Conservation (phyloP, 208 protist genomes). For the Crithidia fasciculata region DNA sequence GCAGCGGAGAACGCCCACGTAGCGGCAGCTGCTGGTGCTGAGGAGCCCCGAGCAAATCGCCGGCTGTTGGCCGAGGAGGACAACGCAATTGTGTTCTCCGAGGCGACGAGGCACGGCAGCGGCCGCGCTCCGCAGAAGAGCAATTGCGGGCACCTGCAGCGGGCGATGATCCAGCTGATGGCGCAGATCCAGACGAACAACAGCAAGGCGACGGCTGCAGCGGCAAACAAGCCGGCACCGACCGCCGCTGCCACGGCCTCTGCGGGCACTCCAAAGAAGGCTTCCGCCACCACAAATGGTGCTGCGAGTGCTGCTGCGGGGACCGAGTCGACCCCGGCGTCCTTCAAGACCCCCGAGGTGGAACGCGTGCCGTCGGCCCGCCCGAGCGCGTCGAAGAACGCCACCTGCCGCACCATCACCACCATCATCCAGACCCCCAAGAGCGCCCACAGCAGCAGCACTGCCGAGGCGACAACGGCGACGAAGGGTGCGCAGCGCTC, state of each 20-base stretch:
- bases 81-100: conserved; percentile 20
- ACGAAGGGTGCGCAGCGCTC: conserved; percentile 26
- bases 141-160: conserved; percentile 18
- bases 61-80: conserved; percentile 22
- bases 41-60: neutral
- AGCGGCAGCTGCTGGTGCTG: neutral
- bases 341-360: conserved; percentile 33
- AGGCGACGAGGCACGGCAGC: conserved; percentile 13
- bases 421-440: conserved; percentile 39
- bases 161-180: conserved; percentile 33
- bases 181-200: conserved; percentile 33
- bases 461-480: neutral
- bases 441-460: conserved; percentile 12
- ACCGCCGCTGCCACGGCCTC: no score
- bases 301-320: neutral
- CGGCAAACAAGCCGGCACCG: no score
- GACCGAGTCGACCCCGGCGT: neutral
- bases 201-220: conserved; percentile 1
- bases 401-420: conserved; percentile 28
- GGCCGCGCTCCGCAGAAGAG: conserved; percentile 4
- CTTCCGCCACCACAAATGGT: neutral
- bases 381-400: conserved; percentile 36
- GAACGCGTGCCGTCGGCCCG: conserved; percentile 36
- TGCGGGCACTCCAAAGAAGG: no score
- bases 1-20: neutral